Conservation (phyloP, 1,284 basidiomycete species). For the Cutaneotrichosporon dermatis region DNA sequence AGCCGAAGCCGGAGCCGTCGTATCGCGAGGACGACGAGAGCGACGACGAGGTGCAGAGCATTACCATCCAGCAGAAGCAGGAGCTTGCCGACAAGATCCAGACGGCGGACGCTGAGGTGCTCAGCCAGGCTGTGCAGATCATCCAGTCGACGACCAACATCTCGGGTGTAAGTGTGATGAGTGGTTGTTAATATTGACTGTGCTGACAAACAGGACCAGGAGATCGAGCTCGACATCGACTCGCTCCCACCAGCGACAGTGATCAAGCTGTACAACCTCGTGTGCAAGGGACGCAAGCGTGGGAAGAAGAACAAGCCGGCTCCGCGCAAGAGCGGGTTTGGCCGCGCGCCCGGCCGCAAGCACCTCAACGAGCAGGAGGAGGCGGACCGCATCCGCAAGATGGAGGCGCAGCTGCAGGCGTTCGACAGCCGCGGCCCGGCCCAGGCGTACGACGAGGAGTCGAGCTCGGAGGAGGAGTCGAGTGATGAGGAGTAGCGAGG, state of each 20-base stretch:
- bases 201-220: slow-evolving; percentile 65
- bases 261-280: slow-evolving; percentile 88
- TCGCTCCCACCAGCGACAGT: slow-evolving; percentile 74
- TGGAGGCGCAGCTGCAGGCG: slow-evolving; percentile 59
- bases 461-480: slow-evolving; percentile 41
- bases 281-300: slow-evolving; percentile 57
- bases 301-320: slow-evolving; percentile 25
- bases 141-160: slow-evolving; percentile 86
- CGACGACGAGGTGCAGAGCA: slow-evolving; percentile 29
- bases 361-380: slow-evolving; percentile 53
- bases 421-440: slow-evolving; percentile 29
- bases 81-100: slow-evolving; percentile 88
- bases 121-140: slow-evolving; percentile 82
- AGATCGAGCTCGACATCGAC: slow-evolving; percentile 96
- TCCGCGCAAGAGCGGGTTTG: slow-evolving; percentile 53
- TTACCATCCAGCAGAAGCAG: slow-evolving; percentile 92
- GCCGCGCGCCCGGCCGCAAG: slow-evolving; percentile 83
- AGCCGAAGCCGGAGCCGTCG: slow-evolving; percentile 30
- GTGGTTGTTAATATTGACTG: too few species aligned
- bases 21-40: slow-evolving; percentile 50
- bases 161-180: slow-evolving; percentile 65
- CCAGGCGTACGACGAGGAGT: slow-evolving; percentile 29
- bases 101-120: slow-evolving; percentile 67
- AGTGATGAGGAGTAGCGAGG: slow-evolving; percentile 41
- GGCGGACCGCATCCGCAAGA: slow-evolving; percentile 70